Conservation (phyloP, 2,329 filamentous ascomycete genomes). For the Cytospora schulzeri region DNA sequence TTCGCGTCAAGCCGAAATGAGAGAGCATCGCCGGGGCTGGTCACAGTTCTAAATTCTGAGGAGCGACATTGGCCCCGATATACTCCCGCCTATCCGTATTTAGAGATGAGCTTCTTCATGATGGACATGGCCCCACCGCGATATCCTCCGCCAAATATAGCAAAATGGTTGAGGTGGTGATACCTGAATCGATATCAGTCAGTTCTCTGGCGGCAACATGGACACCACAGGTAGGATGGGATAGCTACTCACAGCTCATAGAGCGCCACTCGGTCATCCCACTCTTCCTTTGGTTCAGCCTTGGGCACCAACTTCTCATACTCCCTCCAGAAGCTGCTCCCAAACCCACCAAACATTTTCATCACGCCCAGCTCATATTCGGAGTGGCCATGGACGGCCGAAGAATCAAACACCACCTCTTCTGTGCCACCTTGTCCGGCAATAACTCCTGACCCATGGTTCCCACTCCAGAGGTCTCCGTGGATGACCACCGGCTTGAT, state of each 20-base stretch:
- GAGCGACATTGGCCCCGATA: background rate
- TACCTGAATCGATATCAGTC: constrained; percentile 56
- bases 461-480: constrained; percentile 93
- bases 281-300: constrained; percentile 79
- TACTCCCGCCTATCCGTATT: constrained; percentile 59
- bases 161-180: constrained; percentile 87
- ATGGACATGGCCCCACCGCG: constrained; percentile 74
- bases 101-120: constrained; percentile 72
- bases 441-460: constrained; percentile 70
- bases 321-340: constrained; percentile 69
- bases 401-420: constrained; percentile 82
- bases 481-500: constrained; percentile 82
- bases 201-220: background rate
- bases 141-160: constrained; percentile 82
- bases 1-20: background rate
- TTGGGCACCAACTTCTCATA: constrained; percentile 77
- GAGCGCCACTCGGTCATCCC: constrained; percentile 76
- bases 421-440: constrained; percentile 55
- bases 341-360: constrained; percentile 94
- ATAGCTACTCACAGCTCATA: constrained; percentile 73
- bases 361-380: constrained; percentile 95
- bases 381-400: constrained; percentile 78
- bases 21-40: background rate
- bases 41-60: background rate
- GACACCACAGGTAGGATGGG: background rate